These are phyloP conservation scores for Acidiella bohemica DNA, from an alignment of 495 filamentous ascomycete species.

Conservation along the genomic window DNA sequence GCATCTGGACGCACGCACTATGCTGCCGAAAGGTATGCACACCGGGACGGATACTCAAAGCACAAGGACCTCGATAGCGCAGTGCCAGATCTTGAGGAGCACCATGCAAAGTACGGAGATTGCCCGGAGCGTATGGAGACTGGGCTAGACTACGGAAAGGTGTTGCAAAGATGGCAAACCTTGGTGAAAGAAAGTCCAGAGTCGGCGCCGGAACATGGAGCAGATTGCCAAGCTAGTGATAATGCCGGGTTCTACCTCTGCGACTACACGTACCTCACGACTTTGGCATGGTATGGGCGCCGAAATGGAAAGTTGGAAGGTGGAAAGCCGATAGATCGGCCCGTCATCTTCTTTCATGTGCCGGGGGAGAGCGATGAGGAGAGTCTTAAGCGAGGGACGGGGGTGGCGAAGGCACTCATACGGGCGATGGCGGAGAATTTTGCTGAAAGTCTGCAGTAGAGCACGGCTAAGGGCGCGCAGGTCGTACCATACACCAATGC, in stretches of 20 bases:
- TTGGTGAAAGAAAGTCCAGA: conserved; percentile 20
- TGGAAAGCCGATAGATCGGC: conserved; percentile 27
- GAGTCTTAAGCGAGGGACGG: conserved; percentile 44
- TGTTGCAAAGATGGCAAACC: conserved; percentile 41
- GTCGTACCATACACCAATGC: conserved; percentile 15
- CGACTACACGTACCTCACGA: conserved; percentile 77
- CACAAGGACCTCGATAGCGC: conserved; percentile 57
- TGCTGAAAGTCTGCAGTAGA: too few relatives aligned
- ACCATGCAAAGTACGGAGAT: conserved; percentile 37
- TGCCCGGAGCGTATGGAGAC: conserved; percentile 36
- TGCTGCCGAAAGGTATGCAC: conserved; percentile 54
- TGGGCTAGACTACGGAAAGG: conserved; percentile 39
- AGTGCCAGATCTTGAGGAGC: conserved; percentile 39
- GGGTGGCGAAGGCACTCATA: conserved; percentile 56
- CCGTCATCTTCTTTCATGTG: conserved; percentile 68
- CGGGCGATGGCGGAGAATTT: conserved; percentile 44
- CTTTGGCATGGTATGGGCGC: conserved; percentile 38
- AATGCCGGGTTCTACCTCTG: conserved; percentile 74
- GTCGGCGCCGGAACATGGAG: conserved; percentile 5
- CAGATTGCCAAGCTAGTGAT: conserved; percentile 50
- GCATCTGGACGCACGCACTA: conserved; percentile 56
- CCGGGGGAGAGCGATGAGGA: conserved; percentile 45
- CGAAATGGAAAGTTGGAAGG: conserved; percentile 34
- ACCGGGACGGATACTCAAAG: conserved; percentile 61
- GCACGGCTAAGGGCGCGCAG: background rate